These are phyloP conservation scores for Pythium vanterpoolii DNA, from an alignment of 352 stramenopile species.

Conservation along the genomic window DNA sequence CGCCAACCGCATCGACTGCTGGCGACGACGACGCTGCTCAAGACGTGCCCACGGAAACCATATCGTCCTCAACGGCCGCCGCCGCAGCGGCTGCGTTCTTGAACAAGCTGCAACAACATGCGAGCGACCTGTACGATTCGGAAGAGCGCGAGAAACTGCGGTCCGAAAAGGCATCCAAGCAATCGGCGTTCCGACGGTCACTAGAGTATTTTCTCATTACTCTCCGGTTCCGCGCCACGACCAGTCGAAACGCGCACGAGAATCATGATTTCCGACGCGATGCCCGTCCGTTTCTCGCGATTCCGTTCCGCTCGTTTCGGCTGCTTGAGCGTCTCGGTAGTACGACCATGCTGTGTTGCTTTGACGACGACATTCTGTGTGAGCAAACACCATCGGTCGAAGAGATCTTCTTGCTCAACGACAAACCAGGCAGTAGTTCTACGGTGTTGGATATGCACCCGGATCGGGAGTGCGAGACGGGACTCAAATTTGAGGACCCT, in stretches of 20 bases:
- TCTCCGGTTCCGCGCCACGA: slow-evolving; percentile 60
- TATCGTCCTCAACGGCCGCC: background rate
- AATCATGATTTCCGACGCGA: slow-evolving; percentile 8
- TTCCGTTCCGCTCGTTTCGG: slow-evolving; percentile 75
- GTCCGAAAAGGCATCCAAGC: slow-evolving; percentile 57
- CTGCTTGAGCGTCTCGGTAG: slow-evolving; percentile 77
- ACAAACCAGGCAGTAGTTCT: slow-evolving; percentile 49
- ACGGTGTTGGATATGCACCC: slow-evolving; percentile 81
- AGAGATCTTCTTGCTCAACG: slow-evolving; percentile 83
- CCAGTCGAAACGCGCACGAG: slow-evolving; percentile 49
- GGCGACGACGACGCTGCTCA: background rate
- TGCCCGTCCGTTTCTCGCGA: slow-evolving; percentile 33
- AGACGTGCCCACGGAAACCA: background rate
- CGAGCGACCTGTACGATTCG: slow-evolving; percentile 71
- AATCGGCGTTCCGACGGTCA: slow-evolving; percentile 62
- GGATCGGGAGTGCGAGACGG: slow-evolving; percentile 67
- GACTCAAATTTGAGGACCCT: slow-evolving; percentile 84
- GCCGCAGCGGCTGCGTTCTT: slow-evolving; percentile 2
- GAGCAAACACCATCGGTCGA: slow-evolving; percentile 75
- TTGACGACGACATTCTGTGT: slow-evolving; percentile 85
- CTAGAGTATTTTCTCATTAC: slow-evolving; percentile 74
- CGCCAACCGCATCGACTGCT: background rate
- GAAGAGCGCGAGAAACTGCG: slow-evolving; percentile 81
- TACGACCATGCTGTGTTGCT: slow-evolving; percentile 87
- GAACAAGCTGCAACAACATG: slow-evolving; percentile 17